Conservation (phyloP, 2,329 filamentous ascomycete species). For the Xylariales sp. region DNA sequence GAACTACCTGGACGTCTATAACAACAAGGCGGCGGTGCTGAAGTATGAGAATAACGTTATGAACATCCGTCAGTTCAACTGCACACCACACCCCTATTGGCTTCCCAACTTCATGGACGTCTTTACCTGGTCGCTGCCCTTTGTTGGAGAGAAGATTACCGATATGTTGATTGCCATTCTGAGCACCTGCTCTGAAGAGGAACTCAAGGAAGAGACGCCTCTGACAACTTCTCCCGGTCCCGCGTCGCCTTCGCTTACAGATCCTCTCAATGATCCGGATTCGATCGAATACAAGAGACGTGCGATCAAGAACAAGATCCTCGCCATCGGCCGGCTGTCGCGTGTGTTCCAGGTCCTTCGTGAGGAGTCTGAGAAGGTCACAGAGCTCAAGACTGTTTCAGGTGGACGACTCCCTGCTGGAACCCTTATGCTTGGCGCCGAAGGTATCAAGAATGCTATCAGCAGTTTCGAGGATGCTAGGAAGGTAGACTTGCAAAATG, state of each 20-base stretch:
- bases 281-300: conserved; percentile 91
- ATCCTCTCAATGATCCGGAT: conserved; percentile 61
- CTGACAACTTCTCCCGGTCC: conserved; percentile 66
- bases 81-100: conserved; percentile 98
- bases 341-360: conserved; percentile 97
- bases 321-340: conserved; percentile 92
- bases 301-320: conserved; percentile 99
- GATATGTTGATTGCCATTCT: conserved; percentile 99
- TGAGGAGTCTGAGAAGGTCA: conserved; percentile 94
- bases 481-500: conserved; percentile 96
- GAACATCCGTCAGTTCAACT: conserved; percentile 99
- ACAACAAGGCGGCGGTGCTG: conserved; percentile 98
- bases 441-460: conserved; percentile 98
- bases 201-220: conserved; percentile 83
- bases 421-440: conserved; percentile 94
- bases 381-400: conserved; percentile 93
- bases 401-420: conserved; percentile 89
- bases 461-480: conserved; percentile 93
- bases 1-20: conserved; percentile 98
- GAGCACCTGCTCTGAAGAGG: conserved; percentile 98
- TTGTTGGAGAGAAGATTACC: conserved; percentile 98
- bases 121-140: conserved; percentile 99
- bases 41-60: conserved; percentile 99
- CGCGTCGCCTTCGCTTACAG: conserved; percentile 64
- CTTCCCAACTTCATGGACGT: conserved; percentile 99